Evolutionary conservation across 1,139 yeast genomes (phyloP).

Genomic region (Suhomyces choctaworum): DNA sequence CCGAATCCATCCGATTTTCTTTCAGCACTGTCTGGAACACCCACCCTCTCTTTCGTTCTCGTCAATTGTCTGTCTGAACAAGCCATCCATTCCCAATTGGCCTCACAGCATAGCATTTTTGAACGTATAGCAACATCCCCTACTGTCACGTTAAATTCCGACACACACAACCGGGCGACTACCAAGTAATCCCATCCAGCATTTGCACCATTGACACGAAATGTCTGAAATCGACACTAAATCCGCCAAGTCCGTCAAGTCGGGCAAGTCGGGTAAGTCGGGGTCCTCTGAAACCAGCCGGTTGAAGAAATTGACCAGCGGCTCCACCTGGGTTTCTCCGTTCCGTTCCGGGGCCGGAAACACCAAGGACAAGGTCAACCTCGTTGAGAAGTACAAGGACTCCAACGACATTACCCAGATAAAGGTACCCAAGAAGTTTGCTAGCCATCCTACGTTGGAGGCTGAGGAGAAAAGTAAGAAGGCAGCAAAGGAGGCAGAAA

Average conservation of each 20-base stretch:
- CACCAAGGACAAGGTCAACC: conserved; percentile 26
- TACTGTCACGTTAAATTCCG: too few species aligned
- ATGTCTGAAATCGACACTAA: conserved; percentile 26
- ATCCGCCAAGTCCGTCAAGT: conserved; percentile 11
- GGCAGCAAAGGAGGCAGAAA: conserved; percentile 2
- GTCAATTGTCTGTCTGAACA: background rate
- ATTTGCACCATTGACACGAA: background rate
- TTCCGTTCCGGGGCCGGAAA: conserved; percentile 37
- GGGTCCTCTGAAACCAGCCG: conserved; percentile 14
- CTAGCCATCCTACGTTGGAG: conserved; percentile 44
- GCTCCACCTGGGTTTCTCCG: conserved; percentile 53
- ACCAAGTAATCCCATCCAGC: too few species aligned
- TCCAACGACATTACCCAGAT: conserved; percentile 36
- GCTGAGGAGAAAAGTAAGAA: conserved; percentile 28
- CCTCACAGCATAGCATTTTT: too few species aligned
- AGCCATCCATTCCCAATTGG: background rate
- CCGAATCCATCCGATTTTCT: background rate
- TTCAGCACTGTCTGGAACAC: background rate
- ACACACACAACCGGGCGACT: too few species aligned
- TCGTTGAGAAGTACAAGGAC: conserved; percentile 36
- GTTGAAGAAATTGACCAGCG: conserved; percentile 42
- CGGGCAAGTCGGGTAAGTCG: conserved; percentile 10
- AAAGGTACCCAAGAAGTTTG: conserved; percentile 44
- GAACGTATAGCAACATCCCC: too few species aligned
- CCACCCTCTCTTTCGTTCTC: background rate